Percentiles rank a stretch among this genome's conserved stretches.
phyloP scores from a whole-genome alignment of 2,329 filamentous ascomycete genomes.

The Aspergillus pseudoviridinutans region DNA sequence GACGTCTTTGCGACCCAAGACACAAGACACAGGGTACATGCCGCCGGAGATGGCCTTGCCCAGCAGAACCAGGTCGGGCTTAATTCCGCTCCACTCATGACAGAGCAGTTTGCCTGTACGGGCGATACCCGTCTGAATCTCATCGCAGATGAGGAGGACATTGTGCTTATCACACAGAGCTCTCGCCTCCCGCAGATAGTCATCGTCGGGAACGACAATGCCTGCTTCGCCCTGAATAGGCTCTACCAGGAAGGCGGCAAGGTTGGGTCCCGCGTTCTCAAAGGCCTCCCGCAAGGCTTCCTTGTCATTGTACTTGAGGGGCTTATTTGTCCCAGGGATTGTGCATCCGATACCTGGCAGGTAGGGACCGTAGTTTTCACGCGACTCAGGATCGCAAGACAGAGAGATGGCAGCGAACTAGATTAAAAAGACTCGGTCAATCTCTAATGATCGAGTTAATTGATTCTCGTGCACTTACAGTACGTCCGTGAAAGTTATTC shows the following conservation, averaged over 20 bases:
- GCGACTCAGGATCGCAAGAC: constrained; percentile 91
- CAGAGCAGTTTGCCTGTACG: constrained; percentile 92
- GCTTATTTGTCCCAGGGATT: constrained; percentile 69
- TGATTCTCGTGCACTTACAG: constrained; percentile 54
- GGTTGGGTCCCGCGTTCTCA: constrained; percentile 74
- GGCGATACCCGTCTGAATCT: constrained; percentile 97
- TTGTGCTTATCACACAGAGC: constrained; percentile 93
- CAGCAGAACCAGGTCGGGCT: constrained; percentile 89
- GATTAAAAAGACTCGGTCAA: constrained; percentile 5
- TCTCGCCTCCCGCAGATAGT: constrained; percentile 76
- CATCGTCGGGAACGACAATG: constrained; percentile 88
- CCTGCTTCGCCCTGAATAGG: constrained; percentile 97
- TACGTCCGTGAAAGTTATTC: constrained; percentile 96
- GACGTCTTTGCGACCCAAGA: constrained; percentile 80
- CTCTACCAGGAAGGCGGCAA: constrained; percentile 90
- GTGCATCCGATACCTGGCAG: constrained; percentile 79
- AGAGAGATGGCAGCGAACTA: constrained; percentile 93
- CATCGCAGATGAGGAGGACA: constrained; percentile 92
- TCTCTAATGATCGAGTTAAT: not conserved
- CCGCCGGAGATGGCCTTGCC: constrained; percentile 98
- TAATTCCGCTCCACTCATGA: constrained; percentile 91
- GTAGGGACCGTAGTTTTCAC: constrained; percentile 95
- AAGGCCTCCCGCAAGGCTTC: constrained; percentile 74
- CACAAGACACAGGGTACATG: constrained; percentile 97
- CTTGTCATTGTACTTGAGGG: constrained; percentile 83